Conservation (phyloP, 1,139 yeast species). For the Sugiyamaella neomexicana region DNA sequence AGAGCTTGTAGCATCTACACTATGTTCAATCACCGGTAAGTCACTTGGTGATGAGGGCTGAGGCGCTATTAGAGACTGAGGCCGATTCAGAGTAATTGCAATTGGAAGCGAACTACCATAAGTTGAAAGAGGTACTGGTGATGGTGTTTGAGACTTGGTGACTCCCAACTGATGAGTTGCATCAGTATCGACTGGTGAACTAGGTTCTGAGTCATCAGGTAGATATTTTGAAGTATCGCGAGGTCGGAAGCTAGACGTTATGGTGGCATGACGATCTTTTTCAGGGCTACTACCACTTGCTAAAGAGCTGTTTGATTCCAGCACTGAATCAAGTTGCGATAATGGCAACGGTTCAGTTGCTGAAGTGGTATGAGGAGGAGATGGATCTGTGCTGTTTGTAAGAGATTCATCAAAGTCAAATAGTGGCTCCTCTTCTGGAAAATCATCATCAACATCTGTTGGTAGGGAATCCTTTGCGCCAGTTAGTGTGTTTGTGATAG, state of each 20-base stretch:
- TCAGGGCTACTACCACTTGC: not conserved
- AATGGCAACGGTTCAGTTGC: not conserved
- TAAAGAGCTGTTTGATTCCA: not conserved
- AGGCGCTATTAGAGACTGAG: not conserved
- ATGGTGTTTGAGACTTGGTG: not conserved
- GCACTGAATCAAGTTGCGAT: not conserved
- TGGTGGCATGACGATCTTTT: not conserved
- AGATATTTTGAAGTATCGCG: constrained; percentile 16
- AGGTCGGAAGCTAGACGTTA: constrained; percentile 5
- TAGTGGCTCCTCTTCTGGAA: constrained; percentile 26
- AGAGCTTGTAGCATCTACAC: not conserved
- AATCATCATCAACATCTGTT: constrained; percentile 1
- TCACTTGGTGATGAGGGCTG: not conserved
- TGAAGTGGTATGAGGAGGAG: not conserved
- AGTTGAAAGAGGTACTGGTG: constrained; percentile 1
- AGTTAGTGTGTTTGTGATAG: not conserved
- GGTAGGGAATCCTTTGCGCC: not conserved
- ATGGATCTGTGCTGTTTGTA: constrained; percentile 6
- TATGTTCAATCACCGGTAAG: not conserved
- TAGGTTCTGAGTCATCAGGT: constrained; percentile 9
- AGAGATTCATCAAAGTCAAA: constrained; percentile 34
- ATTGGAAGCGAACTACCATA: constrained; percentile 32
- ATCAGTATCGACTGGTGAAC: constrained; percentile 5
- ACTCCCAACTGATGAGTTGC: not conserved
- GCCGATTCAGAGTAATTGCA: constrained; percentile 19